Conservation (phyloP, 2,329 filamentous ascomycete genomes). For the Tothia fuscella region DNA sequence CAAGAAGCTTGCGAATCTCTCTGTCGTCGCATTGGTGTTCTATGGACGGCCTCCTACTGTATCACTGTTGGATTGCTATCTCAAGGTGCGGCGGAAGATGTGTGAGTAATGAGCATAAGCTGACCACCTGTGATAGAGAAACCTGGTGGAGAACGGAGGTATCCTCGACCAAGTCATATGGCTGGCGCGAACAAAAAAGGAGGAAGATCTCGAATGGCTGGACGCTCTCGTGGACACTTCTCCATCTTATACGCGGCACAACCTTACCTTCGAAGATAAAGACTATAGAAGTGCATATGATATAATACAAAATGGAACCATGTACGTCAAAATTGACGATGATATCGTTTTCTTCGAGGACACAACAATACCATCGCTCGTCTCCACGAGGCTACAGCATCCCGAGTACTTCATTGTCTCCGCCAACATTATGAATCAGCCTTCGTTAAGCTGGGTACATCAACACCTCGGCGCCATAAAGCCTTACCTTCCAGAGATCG, state of each 20-base stretch:
- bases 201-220: conserved; percentile 27
- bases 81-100: conserved; percentile 15
- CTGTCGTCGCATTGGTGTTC: conserved; percentile 28
- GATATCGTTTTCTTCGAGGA: conserved; percentile 32
- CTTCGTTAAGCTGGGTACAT: conserved; percentile 42
- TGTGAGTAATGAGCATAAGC: neutral
- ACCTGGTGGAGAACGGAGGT: conserved; percentile 28
- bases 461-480: conserved; percentile 40
- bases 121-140: conserved; percentile 19
- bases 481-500: conserved; percentile 41
- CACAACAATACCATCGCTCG: conserved; percentile 39
- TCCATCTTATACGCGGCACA: conserved; percentile 19
- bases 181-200: conserved; percentile 26
- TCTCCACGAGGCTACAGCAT: conserved; percentile 40
- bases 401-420: conserved; percentile 41
- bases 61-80: conserved; percentile 30
- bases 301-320: conserved; percentile 16
- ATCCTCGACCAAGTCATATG: conserved; percentile 33
- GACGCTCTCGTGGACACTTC: conserved; percentile 20
- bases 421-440: conserved; percentile 46
- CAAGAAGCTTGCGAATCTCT: conserved; percentile 23
- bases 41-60: conserved; percentile 24
- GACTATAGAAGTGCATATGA: conserved; percentile 15
- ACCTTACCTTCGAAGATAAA: conserved; percentile 13
- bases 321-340: conserved; percentile 34